A percentile compares a stretch with the other conserved stretches of the same genome.
phyloP scores from a whole-genome alignment of 148 eudicot genomes.

The Chenopodium berlandieri region DNA sequence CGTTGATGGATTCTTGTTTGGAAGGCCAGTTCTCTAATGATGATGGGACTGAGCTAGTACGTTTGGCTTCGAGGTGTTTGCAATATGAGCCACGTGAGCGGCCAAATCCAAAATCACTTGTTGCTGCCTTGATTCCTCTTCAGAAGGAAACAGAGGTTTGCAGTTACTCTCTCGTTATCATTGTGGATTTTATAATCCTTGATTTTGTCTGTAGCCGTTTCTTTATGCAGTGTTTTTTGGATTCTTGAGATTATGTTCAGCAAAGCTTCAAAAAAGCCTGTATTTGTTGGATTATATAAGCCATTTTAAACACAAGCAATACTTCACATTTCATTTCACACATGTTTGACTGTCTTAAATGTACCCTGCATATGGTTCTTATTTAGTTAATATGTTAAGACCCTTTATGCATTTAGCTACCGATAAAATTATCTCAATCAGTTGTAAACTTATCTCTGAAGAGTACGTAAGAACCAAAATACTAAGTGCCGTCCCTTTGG shows the following conservation, averaged over 20 bases:
- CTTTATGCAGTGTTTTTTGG: not conserved
- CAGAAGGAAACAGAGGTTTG: slow-evolving; percentile 85
- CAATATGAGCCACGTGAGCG: slow-evolving; percentile 95
- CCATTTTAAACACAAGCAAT: not conserved
- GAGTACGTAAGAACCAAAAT: not conserved
- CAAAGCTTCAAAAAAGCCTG: not conserved
- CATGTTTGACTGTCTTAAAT: not conserved
- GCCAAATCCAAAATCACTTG: slow-evolving; percentile 79
- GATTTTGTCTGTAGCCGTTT: not conserved
- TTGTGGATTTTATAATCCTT: not conserved
- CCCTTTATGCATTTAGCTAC: not conserved
- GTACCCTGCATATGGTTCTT: not conserved
- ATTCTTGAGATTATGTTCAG: not conserved
- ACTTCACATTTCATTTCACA: not conserved
- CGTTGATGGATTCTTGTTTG: slow-evolving; percentile 87
- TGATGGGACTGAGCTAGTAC: slow-evolving; percentile 85
- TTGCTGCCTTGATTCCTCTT: slow-evolving; percentile 77
- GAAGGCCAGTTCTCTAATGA: slow-evolving; percentile 85
- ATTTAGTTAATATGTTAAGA: not conserved
- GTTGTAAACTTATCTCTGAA: not conserved
- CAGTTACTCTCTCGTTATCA: slow-evolving; percentile 6
- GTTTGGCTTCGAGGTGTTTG: slow-evolving; percentile 84
- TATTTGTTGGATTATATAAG: not conserved
- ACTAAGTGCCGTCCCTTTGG: no score
- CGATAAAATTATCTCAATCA: not conserved